Evolutionary conservation across 305 asterid genomes (phyloP), one percentile per base, ranked within the genome.

Genomic region (Salvia sclarea): DNA sequence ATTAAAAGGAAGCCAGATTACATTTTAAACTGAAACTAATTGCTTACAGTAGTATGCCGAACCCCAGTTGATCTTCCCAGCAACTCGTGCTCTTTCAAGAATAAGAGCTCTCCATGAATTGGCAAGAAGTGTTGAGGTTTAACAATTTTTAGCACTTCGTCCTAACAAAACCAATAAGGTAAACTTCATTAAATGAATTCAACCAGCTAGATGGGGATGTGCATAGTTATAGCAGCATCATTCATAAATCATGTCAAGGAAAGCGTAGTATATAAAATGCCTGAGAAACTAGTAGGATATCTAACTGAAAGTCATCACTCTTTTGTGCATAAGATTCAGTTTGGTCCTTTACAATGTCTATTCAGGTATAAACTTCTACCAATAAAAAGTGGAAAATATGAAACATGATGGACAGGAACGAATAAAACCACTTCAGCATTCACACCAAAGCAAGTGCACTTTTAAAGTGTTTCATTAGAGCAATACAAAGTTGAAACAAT

Each of bases 81-180:
- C 79, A 91, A 64, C 75, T 95, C 99, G 38, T 95, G 99, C 92
- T 95, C 99, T 84, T 88, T 95, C 77, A 95, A 83, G 86, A 91
- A 95, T 75, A 95, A 82, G 72, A 95, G 95, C 85, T 95, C 99
- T 71, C 99, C 98, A 48, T 91, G 99, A 73, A 95, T 87, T n/a
- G 99, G 99, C 50, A 95, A 84, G 78, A 95, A 95, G 86, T 95
- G 99, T 81, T 95, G 98, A 1, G 99, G 99, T 81, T 91, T 95
- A 75, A 95, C 99, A 76, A 95, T 91, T 80, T 82, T 89, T 35
- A 95, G 90, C 76, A 95, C 97, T 80, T 95, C 99, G 25, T 89
- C 98, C 99, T 95, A 75, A 65, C 82, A 80, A 75, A 72, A 37
- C 22, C 12, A 78, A 81, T 14, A 17, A 38, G 40, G 49, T 53